Conservation (phyloP, 2,329 filamentous ascomycete species). For the Aspergillus novoparasiticus region DNA sequence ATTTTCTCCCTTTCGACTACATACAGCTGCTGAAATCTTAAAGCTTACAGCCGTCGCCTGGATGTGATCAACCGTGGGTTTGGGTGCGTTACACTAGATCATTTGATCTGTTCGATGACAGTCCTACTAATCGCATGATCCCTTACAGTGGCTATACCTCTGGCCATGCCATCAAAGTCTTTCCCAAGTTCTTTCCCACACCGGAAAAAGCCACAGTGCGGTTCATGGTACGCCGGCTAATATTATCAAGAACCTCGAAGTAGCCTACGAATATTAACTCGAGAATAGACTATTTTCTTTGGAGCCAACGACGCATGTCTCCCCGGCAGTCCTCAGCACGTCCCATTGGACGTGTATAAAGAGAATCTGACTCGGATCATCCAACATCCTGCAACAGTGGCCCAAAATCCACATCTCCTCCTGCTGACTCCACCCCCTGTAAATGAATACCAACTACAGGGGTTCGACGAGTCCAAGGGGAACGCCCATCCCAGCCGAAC, state of each 20-base stretch:
- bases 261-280: background rate
- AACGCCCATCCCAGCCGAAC: constrained; percentile 57
- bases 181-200: constrained; percentile 72
- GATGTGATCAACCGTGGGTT: constrained; percentile 90
- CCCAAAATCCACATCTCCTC: constrained; percentile 74
- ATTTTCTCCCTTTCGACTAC: background rate
- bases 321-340: constrained; percentile 69
- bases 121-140: constrained; percentile 13
- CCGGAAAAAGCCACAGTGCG: constrained; percentile 54
- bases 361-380: constrained; percentile 72
- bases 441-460: constrained; percentile 69
- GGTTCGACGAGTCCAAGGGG: constrained; percentile 52
- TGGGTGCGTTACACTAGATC: constrained; percentile 46
- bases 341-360: constrained; percentile 75
- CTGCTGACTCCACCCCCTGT: constrained; percentile 78
- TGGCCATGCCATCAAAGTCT: constrained; percentile 67
- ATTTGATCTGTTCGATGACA: constrained; percentile 4
- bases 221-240: constrained; percentile 42
- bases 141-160: constrained; percentile 74
- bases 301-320: constrained; percentile 89
- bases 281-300: constrained; percentile 69
- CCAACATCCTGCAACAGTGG: constrained; percentile 67
- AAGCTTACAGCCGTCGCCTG: constrained; percentile 73
- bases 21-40: constrained; percentile 13
- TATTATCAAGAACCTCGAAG: background rate